These are phyloP conservation scores for Moniliophthora roreri DNA, from an alignment of 1,284 basidiomycete species.

Conservation along the genomic window DNA sequence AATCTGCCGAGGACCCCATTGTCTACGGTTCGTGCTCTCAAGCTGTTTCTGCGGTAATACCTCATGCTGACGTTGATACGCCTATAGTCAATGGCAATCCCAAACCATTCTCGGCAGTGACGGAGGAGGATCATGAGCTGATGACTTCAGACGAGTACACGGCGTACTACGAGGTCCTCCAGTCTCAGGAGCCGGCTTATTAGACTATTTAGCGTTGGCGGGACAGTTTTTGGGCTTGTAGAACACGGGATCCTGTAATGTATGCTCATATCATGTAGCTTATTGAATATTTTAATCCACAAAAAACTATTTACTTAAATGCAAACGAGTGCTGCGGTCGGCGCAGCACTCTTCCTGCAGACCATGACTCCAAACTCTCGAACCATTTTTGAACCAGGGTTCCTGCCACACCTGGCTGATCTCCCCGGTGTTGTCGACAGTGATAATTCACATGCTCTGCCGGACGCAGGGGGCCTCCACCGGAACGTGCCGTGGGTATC, in stretches of 20 bases:
- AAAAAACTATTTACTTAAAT: too few species aligned
- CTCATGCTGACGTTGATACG: background rate
- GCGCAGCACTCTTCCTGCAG: too few species aligned
- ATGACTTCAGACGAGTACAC: constrained; percentile 86
- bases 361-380: too few species aligned
- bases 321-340: too few species aligned
- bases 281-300: too few species aligned
- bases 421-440: too few species aligned
- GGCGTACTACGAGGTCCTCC: constrained; percentile 69
- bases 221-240: background rate
- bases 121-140: constrained; percentile 78
- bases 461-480: too few species aligned
- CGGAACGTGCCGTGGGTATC: too few species aligned
- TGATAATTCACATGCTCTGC: too few species aligned
- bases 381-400: too few species aligned
- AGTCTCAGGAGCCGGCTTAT: constrained; percentile 28
- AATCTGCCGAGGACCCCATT: constrained; percentile 47
- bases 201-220: background rate
- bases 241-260: background rate
- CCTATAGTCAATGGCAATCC: constrained; percentile 65
- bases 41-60: background rate
- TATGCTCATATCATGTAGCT: background rate
- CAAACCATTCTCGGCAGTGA: constrained; percentile 69
- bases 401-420: too few species aligned
- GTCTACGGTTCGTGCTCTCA: constrained; percentile 55